Evolutionary conservation across 805 yeast genomes (phyloP).

Genomic region (Saccharomyces kudriavzevii): DNA sequence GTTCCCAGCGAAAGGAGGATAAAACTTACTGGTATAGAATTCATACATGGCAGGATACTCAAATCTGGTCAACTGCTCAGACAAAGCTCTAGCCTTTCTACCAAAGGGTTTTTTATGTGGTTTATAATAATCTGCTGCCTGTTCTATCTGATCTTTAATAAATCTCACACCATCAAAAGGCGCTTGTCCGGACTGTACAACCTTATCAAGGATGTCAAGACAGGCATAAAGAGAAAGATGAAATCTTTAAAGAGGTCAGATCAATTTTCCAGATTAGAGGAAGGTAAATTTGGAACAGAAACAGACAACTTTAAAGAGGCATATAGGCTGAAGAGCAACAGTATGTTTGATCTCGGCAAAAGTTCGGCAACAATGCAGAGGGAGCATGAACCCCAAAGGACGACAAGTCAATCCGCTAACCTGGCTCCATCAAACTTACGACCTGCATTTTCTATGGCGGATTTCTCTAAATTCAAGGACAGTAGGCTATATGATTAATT

Average conservation of each 20-base stretch:
- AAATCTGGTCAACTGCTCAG: neutral
- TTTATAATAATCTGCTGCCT: neutral
- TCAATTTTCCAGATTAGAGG: constrained; percentile 5
- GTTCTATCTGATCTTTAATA: neutral
- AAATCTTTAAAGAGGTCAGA: constrained; percentile 1
- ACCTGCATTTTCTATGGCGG: constrained; percentile 23
- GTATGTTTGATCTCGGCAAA: constrained; percentile 20
- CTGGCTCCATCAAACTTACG: constrained; percentile 8
- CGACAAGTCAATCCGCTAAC: constrained; percentile 4
- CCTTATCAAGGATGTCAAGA: neutral
- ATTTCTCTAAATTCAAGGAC: constrained; percentile 24
- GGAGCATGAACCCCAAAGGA: neutral
- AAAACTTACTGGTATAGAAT: constrained; percentile 15
- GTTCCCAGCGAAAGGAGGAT: constrained; percentile 19
- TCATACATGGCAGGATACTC: constrained; percentile 18
- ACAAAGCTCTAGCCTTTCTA: neutral
- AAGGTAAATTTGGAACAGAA: constrained; percentile 1
- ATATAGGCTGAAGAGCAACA: constrained; percentile 22
- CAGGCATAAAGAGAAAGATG: neutral
- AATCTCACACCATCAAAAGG: neutral
- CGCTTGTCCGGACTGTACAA: neutral
- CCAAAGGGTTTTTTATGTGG: neutral
- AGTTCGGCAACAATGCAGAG: neutral
- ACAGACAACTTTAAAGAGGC: neutral
- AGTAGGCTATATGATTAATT: constrained; percentile 10